phyloP scores from a whole-genome alignment of 2,329 filamentous ascomycete genomes.

The Geosmithia morbida region DNA sequence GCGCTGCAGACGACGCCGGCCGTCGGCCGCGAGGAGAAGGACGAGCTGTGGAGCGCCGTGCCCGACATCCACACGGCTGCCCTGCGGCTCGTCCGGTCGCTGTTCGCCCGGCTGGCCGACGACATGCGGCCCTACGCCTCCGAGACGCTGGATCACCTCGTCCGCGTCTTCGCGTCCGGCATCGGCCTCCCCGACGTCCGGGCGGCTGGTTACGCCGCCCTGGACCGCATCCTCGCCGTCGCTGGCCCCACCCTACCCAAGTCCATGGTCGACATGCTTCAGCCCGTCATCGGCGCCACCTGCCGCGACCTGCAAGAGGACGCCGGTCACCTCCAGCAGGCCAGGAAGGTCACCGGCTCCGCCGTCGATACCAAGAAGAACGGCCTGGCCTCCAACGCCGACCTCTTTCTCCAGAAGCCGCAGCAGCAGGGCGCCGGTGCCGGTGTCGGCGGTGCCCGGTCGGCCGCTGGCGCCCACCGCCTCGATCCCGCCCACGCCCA shows the following conservation, averaged over 20 bases:
- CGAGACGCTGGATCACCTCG: constrained; percentile 54
- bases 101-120: constrained; percentile 43
- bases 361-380: constrained; percentile 20
- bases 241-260: constrained; percentile 55
- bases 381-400: constrained; percentile 45
- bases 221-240: constrained; percentile 41
- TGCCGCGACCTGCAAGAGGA: constrained; percentile 59
- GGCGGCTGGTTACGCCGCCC: constrained; percentile 41
- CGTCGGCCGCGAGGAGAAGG: constrained; percentile 66
- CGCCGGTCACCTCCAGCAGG: constrained; percentile 28
- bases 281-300: constrained; percentile 47
- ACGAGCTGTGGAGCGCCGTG: constrained; percentile 59
- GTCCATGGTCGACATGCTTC: constrained; percentile 46
- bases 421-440: constrained; percentile 19
- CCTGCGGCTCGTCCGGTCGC: constrained; percentile 43
- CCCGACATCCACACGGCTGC: constrained; percentile 61
- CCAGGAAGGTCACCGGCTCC: constrained; percentile 15
- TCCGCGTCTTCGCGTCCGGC: constrained; percentile 53
- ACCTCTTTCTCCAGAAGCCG: constrained; percentile 46
- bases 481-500: constrained; percentile 30
- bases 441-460: no score
- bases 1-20: constrained; percentile 54
- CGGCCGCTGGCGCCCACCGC: constrained; percentile 13
- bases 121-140: constrained; percentile 45
- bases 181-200: constrained; percentile 41